phyloP scores from a whole-genome alignment of 176 grass and related monocot species.

The Chrysopogon serrulatus region DNA sequence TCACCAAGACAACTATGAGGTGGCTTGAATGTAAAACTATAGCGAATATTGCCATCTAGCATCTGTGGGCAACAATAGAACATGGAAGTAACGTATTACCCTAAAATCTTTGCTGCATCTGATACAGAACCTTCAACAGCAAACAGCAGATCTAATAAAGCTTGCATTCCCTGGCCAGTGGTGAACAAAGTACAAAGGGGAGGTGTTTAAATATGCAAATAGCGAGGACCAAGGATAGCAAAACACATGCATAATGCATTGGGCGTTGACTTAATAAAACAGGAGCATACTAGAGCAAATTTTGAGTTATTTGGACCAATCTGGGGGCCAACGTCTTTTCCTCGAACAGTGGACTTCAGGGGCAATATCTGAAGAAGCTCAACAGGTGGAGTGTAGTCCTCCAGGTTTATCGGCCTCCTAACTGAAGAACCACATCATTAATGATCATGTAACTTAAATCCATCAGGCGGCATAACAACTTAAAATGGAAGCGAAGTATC shows the following conservation, averaged over 20 bases:
- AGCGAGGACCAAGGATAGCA: neutral
- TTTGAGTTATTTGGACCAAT: conserved; percentile 91
- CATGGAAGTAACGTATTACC: conserved; percentile 41
- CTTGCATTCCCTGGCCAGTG: conserved; percentile 81
- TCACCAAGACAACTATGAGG: neutral
- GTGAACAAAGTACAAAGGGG: neutral
- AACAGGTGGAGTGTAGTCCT: conserved; percentile 67
- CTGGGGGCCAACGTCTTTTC: conserved; percentile 68
- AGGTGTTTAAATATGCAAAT: neutral
- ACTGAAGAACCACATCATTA: conserved; percentile 37
- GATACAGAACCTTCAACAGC: conserved; percentile 87
- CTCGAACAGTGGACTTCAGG: conserved; percentile 75
- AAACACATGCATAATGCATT: neutral
- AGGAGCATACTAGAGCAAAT: conserved; percentile 61
- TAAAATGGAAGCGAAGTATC: neutral
- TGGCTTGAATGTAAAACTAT: conserved; percentile 18
- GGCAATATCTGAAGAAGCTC: conserved; percentile 95
- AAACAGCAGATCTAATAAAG: conserved; percentile 86
- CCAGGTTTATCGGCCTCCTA: conserved; percentile 75
- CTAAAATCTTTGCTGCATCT: conserved; percentile 80
- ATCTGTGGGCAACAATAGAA: neutral
- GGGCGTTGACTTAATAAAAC: neutral
- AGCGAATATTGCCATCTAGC: neutral
- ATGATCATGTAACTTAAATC: neutral
- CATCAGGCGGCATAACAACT: neutral